Percentiles rank a stretch among this genome's conserved stretches.
phyloP scores from a whole-genome alignment of 2,329 filamentous ascomycete genomes.

The Arthrinium phaeospermum region DNA sequence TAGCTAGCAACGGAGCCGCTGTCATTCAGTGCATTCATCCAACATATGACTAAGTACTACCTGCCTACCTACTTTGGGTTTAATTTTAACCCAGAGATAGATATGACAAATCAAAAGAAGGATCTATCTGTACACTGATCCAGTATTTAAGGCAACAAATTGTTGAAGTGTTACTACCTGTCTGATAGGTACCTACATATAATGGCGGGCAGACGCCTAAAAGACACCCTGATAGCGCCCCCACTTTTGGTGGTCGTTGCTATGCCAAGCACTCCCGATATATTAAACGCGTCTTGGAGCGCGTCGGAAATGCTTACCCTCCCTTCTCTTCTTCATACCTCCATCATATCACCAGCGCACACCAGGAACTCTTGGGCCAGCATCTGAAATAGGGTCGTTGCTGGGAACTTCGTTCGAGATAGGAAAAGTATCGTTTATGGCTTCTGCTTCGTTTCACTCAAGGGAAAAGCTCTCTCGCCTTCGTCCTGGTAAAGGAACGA shows the following conservation, averaged over 20 bases:
- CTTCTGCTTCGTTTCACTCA: slow-evolving; percentile 29
- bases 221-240: neutral
- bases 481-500: slow-evolving; percentile 35
- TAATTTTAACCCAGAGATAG: too few species aligned
- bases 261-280: neutral
- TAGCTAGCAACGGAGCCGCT: neutral
- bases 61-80: too few species aligned
- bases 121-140: too few species aligned
- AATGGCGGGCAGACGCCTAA: neutral
- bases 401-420: slow-evolving; percentile 40
- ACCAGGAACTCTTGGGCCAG: slow-evolving; percentile 30
- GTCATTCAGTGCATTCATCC: neutral
- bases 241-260: neutral
- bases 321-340: slow-evolving; percentile 26
- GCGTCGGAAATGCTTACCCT: slow-evolving; percentile 19
- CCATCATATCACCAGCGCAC: slow-evolving; percentile 23
- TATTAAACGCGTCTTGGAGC: slow-evolving; percentile 20
- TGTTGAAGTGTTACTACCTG: neutral
- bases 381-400: slow-evolving; percentile 37
- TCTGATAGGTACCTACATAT: neutral
- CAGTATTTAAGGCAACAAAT: neutral
- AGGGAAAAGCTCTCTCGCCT: slow-evolving; percentile 53
- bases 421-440: slow-evolving; percentile 32
- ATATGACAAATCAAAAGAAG: too few species aligned
- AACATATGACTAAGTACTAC: too few species aligned